Percentiles rank a stretch among this genome's conserved stretches.
phyloP scores from a whole-genome alignment of 129 eudicot species.

The Flaveria sonorensis region DNA sequence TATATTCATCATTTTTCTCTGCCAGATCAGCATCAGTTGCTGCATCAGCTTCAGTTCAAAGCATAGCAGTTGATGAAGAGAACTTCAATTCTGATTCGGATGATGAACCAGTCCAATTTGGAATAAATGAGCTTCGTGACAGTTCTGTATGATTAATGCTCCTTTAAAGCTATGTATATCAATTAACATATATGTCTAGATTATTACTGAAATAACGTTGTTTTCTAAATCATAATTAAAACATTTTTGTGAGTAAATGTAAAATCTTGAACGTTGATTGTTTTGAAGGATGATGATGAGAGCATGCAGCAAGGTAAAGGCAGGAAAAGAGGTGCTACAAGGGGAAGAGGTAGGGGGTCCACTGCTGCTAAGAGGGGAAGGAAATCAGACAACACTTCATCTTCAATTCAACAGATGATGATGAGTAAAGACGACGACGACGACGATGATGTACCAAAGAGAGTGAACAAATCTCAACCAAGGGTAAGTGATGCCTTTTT shows the following conservation, averaged over 20 bases:
- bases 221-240: background rate
- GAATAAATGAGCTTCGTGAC: conserved; percentile 56
- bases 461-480: conserved; percentile 54
- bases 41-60: conserved; percentile 73
- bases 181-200: background rate
- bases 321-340: conserved; percentile 87
- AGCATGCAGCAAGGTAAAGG: conserved; percentile 57
- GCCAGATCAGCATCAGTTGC: conserved; percentile 87
- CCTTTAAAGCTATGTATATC: background rate
- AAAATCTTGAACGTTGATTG: background rate
- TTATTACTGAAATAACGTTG: background rate
- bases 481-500: conserved; percentile 52
- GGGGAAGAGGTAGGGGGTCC: conserved; percentile 85
- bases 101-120: conserved; percentile 64
- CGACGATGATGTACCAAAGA: conserved; percentile 66
- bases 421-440: conserved; percentile 72
- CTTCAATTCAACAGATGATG: conserved; percentile 68
- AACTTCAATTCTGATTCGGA: conserved; percentile 73
- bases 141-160: conserved; percentile 62
- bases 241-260: background rate
- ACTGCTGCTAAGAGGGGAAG: conserved; percentile 81
- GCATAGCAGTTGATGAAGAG: conserved; percentile 77
- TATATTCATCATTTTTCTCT: conserved; percentile 12
- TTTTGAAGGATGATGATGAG: conserved; percentile 59
- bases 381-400: conserved; percentile 60